Evolutionary conservation across 2,329 filamentous ascomycete species (phyloP), one percentile per base, ranked within the genome.

Genomic region (Fusarium sp.): DNA sequence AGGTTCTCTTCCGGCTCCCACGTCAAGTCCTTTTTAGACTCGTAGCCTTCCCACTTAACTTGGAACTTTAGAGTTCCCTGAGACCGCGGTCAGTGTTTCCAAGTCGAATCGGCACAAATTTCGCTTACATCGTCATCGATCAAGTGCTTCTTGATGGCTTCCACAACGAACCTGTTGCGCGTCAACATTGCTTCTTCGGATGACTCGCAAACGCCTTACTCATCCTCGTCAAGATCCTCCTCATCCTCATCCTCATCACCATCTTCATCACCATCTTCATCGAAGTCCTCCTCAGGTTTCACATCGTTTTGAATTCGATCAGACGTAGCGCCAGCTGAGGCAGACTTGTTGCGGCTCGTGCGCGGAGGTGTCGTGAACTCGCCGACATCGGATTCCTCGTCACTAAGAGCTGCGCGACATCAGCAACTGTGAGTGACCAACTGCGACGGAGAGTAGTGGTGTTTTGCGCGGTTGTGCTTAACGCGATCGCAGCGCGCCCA

Each of bases 1-100:
- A 77, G 67, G 56, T 93, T 93, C 10, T 87, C 85, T 68, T 91
- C 88, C 0, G 90, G 88, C 72, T 95, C 91, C 91, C 91, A 94
- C 0, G 91, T 95, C 70, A 85, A 77, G 65, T 95, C 91, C 0
- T 79, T 74, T 60, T 88, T 86, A 60, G 88, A 84, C 0, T 91
- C 85, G 61, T 89, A 95, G 4, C 91, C 91, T 64, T 91, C 86
- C 91, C 91, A 95, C 70, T 94, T 93, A 32, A 95, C 90, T 47
- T 89, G 82, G 70, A 90, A 93, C 42, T 82, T 81, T 1, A 88
- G 70, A 5, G 74, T 73, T 19, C 84, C 84, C 78, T 86, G 57
- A 9, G 8, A 38, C 9, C 12, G 4, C 11, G 5, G 29, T 70
- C 39, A 68, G 40, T 25, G 5, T 19, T 8, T 19, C 9, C 11